Evolutionary conservation across 345 rosid genomes (phyloP), one percentile per base, ranked within the genome.

Genomic region (Dipteronia sinensis): DNA sequence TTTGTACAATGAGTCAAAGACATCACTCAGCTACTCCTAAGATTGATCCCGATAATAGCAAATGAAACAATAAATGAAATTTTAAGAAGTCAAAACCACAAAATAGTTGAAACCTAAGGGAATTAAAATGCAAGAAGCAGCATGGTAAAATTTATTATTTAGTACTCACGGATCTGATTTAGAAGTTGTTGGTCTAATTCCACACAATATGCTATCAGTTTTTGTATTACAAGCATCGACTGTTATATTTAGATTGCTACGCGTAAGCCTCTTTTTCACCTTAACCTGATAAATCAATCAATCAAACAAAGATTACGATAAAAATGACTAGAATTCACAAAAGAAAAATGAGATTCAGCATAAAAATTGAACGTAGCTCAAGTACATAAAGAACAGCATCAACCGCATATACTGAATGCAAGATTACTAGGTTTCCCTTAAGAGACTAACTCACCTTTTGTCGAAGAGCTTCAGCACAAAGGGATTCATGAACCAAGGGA

Each of bases 401-500:
- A n/a, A 64, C 42, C 19, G 29, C 12, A 25, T 16, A 27, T n/a
- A 25, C 12, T 63, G 56, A 61, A 27, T 51, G 34, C 5, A 23
- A 15, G 25, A 40, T 59, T 38, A 16, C 65, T 55, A 11, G 22
- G 67, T 72, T 72, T 27, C 16, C 20, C n/a, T 15, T 13, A 65
- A 58, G 71, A 23, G 65, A 4, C 27, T 4, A 34, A 44, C 58
- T 84, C 86, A 93, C 97, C 97, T 92, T 93, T 76, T 82, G 92
- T 67, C 78, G 87, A 77, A 80, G 83, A 63, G 82, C 84, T 81
- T 92, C 91, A 20, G 81, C 76, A 83, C 73, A 82, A 74, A 89
- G 88, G 78, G 93, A 84, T 75, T 88, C 90, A 22, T 76, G 92
- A 82, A 93, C 90, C 87, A 88, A 83, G 76, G 94, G 97, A 71